phyloP scores from a whole-genome alignment of 345 rosid species.

The Gynandropsis gynandra region DNA sequence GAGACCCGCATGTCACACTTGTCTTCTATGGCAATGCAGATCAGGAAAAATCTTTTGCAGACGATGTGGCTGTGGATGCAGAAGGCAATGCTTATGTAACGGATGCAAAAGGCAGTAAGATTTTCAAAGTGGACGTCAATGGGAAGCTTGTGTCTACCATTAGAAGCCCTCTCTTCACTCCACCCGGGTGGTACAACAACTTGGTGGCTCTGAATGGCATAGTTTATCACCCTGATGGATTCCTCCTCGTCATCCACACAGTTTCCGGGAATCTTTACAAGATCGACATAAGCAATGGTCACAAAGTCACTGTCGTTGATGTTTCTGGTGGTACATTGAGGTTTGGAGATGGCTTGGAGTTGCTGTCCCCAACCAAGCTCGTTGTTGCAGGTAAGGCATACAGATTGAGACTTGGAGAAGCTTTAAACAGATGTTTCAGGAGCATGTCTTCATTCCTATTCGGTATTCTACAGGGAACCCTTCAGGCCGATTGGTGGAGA shows the following conservation, averaged over 20 bases:
- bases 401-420: no score
- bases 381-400: conserved; percentile 52
- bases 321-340: conserved; percentile 48
- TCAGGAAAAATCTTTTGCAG: conserved; percentile 64
- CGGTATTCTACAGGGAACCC: conserved; percentile 43
- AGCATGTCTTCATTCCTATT: no score
- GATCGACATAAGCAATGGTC: conserved; percentile 42
- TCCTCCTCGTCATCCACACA: conserved; percentile 67
- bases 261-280: conserved; percentile 53
- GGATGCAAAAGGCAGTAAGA: conserved; percentile 50
- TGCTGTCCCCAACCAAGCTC: conserved; percentile 54
- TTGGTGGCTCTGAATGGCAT: conserved; percentile 69
- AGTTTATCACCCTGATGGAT: conserved; percentile 76
- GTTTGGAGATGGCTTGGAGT: conserved; percentile 73
- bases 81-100: conserved; percentile 77
- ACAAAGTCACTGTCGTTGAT: conserved; percentile 38
- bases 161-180: conserved; percentile 47
- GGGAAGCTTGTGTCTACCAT: conserved; percentile 54
- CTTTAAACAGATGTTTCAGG: no score
- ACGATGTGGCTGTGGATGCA: conserved; percentile 69
- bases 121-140: conserved; percentile 61
- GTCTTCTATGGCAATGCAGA: conserved; percentile 20
- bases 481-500: conserved; percentile 61
- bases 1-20: no score
- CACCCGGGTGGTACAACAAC: conserved; percentile 64